Evolutionary conservation across 1,284 basidiomycete genomes (phyloP).

Genomic region (Cutaneotrichosporon mucoides): DNA sequence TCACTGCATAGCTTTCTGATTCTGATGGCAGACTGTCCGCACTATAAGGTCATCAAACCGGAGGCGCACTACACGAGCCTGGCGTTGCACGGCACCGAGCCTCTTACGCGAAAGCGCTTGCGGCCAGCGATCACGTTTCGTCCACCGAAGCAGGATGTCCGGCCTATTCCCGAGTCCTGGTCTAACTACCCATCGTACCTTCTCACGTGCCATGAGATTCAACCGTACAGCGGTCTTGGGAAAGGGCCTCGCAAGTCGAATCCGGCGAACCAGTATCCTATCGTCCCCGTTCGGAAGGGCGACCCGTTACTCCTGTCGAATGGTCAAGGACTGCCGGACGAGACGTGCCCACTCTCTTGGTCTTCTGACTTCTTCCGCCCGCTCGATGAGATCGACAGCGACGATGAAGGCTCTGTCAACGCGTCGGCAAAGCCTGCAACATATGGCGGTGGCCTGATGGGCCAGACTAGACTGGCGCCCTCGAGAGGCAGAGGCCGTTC

Average conservation of each 20-base stretch:
- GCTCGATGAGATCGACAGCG: not conserved
- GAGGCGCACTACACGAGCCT: conserved; percentile 1
- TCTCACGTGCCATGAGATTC: conserved; percentile 4
- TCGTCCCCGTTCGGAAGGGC: conserved; percentile 51
- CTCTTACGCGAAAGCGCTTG: not conserved
- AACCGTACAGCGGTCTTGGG: not conserved
- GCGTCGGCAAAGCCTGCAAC: not conserved
- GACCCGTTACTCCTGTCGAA: not conserved
- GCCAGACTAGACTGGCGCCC: not conserved
- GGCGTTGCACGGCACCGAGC: not conserved
- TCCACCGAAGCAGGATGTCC: not conserved
- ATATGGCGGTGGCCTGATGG: not conserved
- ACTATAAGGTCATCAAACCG: not conserved
- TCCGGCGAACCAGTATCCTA: conserved; percentile 15
- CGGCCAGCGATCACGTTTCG: not conserved
- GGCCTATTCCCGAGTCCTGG: not conserved
- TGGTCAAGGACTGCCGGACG: not conserved
- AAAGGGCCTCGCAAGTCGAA: not conserved
- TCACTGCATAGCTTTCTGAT: not conserved
- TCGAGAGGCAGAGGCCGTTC: conserved; percentile 3
- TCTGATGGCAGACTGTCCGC: not conserved
- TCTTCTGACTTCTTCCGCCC: conserved; percentile 5
- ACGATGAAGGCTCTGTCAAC: conserved; percentile 4
- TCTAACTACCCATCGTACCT: not conserved
- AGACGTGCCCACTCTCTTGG: not conserved